A percentile compares a stretch with the other conserved stretches of the same genome.
These are phyloP conservation scores for Chaetomium tenue DNA, from an alignment of 495 filamentous ascomycete genomes.

Conservation along the genomic window DNA sequence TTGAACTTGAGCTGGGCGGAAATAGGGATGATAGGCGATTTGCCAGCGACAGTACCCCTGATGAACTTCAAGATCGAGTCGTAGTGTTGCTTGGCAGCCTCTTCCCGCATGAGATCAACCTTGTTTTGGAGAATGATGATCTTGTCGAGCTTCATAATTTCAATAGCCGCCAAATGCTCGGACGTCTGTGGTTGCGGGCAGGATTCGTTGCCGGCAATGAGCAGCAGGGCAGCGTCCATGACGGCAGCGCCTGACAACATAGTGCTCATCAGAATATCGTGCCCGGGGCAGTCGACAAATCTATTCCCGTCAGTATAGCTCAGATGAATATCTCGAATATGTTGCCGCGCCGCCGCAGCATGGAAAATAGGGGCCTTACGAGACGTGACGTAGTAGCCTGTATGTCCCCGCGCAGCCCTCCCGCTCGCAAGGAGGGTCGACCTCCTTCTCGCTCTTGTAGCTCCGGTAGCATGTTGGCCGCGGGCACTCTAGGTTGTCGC, in stretches of 20 bases:
- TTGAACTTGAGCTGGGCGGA: conserved; percentile 99
- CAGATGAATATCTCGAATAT: background rate
- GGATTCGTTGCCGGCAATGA: conserved; percentile 98
- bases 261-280: conserved; percentile 99
- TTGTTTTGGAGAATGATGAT: conserved; percentile 99
- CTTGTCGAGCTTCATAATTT: conserved; percentile 98
- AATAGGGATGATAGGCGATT: conserved; percentile 95
- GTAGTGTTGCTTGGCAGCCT: conserved; percentile 86
- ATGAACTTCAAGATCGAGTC: conserved; percentile 97
- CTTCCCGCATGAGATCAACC: conserved; percentile 95
- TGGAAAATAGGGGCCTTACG: conserved; percentile 48
- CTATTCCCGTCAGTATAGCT: conserved; percentile 40
- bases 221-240: conserved; percentile 95
- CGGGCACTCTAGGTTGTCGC: conserved; percentile 85
- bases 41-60: conserved; percentile 91
- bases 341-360: background rate
- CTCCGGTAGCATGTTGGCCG: conserved; percentile 93
- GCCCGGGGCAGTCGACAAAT: conserved; percentile 98
- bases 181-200: conserved; percentile 99
- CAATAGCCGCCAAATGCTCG: conserved; percentile 96
- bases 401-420: conserved; percentile 86
- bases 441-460: conserved; percentile 97
- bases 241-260: conserved; percentile 99
- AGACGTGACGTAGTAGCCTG: conserved; percentile 79
- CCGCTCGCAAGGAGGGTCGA: conserved; percentile 91